Evolutionary conservation across 768 basidiomycete genomes (phyloP), one percentile per base, ranked within the genome.

Genomic region (Termitomyces sp.): DNA sequence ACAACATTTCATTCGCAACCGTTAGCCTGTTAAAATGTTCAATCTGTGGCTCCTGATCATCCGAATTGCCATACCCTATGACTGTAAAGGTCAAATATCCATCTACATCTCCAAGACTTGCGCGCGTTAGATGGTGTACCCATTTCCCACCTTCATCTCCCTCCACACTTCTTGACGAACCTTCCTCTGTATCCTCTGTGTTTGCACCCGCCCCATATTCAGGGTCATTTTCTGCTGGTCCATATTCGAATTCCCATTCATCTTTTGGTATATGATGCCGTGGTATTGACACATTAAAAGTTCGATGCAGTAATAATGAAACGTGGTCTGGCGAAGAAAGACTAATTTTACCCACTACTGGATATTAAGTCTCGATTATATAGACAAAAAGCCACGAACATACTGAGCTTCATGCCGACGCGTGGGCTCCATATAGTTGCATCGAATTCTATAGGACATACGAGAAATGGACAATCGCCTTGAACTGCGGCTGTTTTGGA

Each of bases 221-320:
- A 10, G 89, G 86, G 61, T 92, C 89, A 63, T 89, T 90, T 67
- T 90, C 89, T 12, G 86, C 84, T 0, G 89, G 79, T 4, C 87
- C 92, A 62, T 92, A 89, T 70, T 95, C 90, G 66, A 96, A 98
- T 57, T 84, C 80, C 87, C 91, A 95, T 58, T 80, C 71, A 33
- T 88, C 86, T 28, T 75, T 77, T 3, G 92, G 91, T 62, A 98
- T 94, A 69, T 97, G 94, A 66, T 91, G 84, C 56, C 90, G 84
- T 2, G 95, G 94, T 71, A 98, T 94, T 20, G 95, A 95, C 18
- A 91, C 89, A 70, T 98, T 98, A 78, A 97, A 98, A 6, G 92
- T 97, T 26, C 86, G 84, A 64, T 94, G 91, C 3, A 94, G 79
- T 35, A 98, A 89, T 16, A 98, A 77, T 1, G 94, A 92, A 54